Percentiles rank a stretch among this genome's conserved stretches.
Conservation (phyloP, 1,284 basidiomycete genomes). For the Fistulinella cinereoalba region DNA sequence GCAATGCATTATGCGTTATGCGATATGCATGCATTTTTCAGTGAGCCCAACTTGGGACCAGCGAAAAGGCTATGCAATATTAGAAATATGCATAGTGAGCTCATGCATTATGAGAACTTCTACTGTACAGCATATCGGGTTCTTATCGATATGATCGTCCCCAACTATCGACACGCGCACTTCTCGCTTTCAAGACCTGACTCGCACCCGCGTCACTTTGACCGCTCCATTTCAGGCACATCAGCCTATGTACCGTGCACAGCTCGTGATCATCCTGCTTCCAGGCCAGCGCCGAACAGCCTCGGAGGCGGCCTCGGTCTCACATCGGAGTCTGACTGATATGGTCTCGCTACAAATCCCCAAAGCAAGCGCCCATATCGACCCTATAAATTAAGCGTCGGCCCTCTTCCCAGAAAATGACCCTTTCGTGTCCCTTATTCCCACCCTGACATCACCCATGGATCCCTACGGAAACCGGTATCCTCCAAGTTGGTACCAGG, state of each 20-base stretch:
- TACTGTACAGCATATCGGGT: too few relatives aligned
- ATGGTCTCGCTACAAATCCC: background rate
- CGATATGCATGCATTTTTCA: too few relatives aligned
- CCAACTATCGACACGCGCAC: too few relatives aligned
- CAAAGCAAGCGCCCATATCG: constrained; percentile 9
- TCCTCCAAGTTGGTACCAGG: constrained; percentile 28
- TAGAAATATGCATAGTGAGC: too few relatives aligned
- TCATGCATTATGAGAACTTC: too few relatives aligned
- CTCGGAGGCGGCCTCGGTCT: background rate
- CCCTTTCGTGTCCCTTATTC: constrained; percentile 4
- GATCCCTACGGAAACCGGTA: constrained; percentile 22
- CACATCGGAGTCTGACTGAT: constrained; percentile 9
- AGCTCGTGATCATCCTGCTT: background rate
- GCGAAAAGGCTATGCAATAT: too few relatives aligned
- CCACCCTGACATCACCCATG: constrained; percentile 11
- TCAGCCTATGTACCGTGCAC: background rate
- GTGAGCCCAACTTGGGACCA: too few relatives aligned
- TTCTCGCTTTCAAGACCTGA: too few relatives aligned
- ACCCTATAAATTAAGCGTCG: constrained; percentile 7
- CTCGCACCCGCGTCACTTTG: constrained; percentile 4
- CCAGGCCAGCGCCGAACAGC: background rate
- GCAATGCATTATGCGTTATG: too few relatives aligned
- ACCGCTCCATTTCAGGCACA: background rate
- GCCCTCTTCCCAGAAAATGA: background rate
- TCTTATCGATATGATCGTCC: too few relatives aligned